These are phyloP conservation scores for Boletus subparvulus DNA, from an alignment of 768 basidiomycete species.

Conservation along the genomic window DNA sequence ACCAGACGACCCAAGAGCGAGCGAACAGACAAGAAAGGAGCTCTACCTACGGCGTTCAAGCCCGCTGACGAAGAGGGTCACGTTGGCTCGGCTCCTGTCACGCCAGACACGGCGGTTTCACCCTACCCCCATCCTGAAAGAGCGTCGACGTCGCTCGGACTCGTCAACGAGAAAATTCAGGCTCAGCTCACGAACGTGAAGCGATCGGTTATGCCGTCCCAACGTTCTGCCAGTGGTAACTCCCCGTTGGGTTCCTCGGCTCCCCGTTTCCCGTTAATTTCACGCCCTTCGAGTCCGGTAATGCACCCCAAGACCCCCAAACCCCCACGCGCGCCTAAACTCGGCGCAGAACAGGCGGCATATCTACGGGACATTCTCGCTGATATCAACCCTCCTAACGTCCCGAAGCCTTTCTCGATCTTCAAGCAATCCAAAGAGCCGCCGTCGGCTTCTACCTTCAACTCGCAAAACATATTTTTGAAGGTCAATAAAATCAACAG, in stretches of 20 bases:
- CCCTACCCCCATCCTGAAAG: conserved; percentile 12
- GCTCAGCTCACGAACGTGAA: conserved; percentile 27
- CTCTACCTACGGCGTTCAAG: conserved; percentile 18
- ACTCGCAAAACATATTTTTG: conserved; percentile 27
- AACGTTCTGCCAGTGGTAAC: conserved; percentile 9
- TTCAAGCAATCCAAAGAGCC: conserved; percentile 41
- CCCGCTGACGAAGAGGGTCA: conserved; percentile 25
- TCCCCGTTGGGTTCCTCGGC: conserved; percentile 20
- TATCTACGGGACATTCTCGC: conserved; percentile 71
- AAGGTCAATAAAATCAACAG: conserved; percentile 28
- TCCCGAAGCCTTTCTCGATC: conserved; percentile 48
- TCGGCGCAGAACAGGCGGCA: conserved; percentile 54
- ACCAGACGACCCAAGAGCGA: conserved; percentile 35
- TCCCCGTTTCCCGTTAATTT: conserved; percentile 24
- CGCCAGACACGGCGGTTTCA: conserved; percentile 3
- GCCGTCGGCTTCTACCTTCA: conserved; percentile 14
- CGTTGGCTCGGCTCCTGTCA: conserved; percentile 6
- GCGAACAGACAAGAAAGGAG: conserved; percentile 36
- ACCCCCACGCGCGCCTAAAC: conserved; percentile 53
- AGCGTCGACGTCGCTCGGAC: conserved; percentile 22
- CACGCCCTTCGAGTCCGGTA: conserved; percentile 30
- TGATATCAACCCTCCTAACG: conserved; percentile 48
- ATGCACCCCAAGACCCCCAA: conserved; percentile 37
- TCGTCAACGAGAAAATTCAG: conserved; percentile 28
- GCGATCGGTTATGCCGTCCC: conserved; percentile 24